Evolutionary conservation across 805 yeast genomes (phyloP), one percentile per base, ranked within the genome.

Genomic region (Zygoascus ofunaensis): DNA sequence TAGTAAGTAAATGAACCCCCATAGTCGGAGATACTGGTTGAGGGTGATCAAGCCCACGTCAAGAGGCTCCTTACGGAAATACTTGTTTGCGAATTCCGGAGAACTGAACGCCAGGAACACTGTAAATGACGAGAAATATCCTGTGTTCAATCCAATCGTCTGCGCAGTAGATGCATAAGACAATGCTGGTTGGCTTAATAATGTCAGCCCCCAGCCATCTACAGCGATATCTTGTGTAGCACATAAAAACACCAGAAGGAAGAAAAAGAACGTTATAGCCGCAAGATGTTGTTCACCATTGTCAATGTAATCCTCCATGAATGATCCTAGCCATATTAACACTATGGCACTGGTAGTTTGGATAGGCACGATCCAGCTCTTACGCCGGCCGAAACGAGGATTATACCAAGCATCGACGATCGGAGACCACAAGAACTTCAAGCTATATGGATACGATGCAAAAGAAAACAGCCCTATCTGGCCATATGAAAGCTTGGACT

Each of bases 211-310:
- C 98, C 98, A 92, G 8, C 98, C 97, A 65, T 92, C 98, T 19
- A 92, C 98, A 0, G 98, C 97, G 45, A 92, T 92, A 60, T 92
- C 98, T 63, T 92, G 98, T 0, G 98, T 90, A 0, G 97, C 97
- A 66, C 97, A 89, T 48, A 89, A 70, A 46, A 90, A 76, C 26
- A 92, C 92, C 47, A 92, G 67, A 19, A 77, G 51, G 55, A 89
- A 84, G 63, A 92, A 92, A 45, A 77, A 71, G 41, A 69, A 53
- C 0, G 97, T 86, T 49, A 92, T 74, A 2, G 64, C 58, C 12
- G 65, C 56, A 47, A 87, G 65, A 51, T 79, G 69, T 23, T 61
- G 49, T 20, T 59, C 53, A 0, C 87, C 79, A 19, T 71, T 44
- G 2, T 57, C 72, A 58, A 80, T 68, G 24, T 50, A 49, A 4